Evolutionary conservation across 2,329 filamentous ascomycete species (phyloP).

Genomic region (Exophiala bonariae): DNA sequence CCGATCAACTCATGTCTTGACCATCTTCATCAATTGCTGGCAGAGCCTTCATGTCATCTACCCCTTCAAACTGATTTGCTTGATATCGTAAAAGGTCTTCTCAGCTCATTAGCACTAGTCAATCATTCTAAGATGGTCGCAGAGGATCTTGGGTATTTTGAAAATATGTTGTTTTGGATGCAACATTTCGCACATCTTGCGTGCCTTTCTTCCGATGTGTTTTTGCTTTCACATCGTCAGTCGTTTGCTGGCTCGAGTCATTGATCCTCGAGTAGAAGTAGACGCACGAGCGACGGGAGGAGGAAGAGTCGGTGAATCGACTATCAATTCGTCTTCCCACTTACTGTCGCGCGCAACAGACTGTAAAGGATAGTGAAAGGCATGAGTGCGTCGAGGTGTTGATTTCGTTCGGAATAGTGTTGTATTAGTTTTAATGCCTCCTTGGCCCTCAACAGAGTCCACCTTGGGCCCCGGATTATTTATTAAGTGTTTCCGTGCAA

Average conservation of each 20-base stretch:
- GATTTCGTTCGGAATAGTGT: constrained; percentile 22
- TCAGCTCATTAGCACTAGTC: too few species aligned
- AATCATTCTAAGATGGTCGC: constrained; percentile 1
- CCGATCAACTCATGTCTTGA: not conserved
- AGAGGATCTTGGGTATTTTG: not conserved
- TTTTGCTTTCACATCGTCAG: constrained; percentile 17
- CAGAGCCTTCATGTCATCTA: not conserved
- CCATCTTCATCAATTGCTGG: too few species aligned
- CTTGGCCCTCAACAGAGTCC: constrained; percentile 21
- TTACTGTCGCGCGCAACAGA: constrained; percentile 5
- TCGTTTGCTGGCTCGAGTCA: constrained; percentile 15
- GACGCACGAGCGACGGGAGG: constrained; percentile 1
- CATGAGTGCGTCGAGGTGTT: constrained; percentile 12
- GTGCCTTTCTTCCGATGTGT: not conserved
- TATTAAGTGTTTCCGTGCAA: constrained; percentile 24
- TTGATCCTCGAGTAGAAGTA: not conserved
- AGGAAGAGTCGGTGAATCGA: constrained; percentile 12
- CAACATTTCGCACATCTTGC: not conserved
- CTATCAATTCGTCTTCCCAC: constrained; percentile 13
- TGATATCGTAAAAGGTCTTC: too few species aligned
- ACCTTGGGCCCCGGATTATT: constrained; percentile 6
- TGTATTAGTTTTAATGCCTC: constrained; percentile 11
- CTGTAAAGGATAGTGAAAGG: constrained; percentile 18
- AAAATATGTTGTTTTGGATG: too few species aligned
- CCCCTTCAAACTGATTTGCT: not conserved